Percentiles rank a stretch among this genome's conserved stretches.
Evolutionary conservation across 208 protist genomes (phyloP).

Genomic region (Leishmania turanica): DNA sequence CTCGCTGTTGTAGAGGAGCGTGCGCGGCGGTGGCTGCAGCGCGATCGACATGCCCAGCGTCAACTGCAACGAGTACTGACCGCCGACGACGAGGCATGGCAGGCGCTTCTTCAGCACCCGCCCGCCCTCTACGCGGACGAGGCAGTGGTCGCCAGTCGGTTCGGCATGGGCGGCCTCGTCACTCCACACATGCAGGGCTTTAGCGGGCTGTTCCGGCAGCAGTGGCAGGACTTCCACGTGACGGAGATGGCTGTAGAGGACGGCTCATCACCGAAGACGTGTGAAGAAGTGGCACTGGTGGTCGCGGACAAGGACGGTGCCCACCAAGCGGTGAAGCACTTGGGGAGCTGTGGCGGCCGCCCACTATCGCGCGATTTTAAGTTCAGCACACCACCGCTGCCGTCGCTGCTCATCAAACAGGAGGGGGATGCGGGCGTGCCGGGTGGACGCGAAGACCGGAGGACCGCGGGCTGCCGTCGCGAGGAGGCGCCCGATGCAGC

Average conservation of each 20-base stretch:
- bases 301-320: neutral
- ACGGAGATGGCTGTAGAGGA: constrained; percentile 53
- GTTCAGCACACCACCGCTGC: constrained; percentile 61
- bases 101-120: constrained; percentile 39
- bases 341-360: constrained; percentile 30
- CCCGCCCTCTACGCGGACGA: constrained; percentile 56
- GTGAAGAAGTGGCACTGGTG: neutral
- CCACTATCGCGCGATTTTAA: constrained; percentile 44
- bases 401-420: constrained; percentile 16
- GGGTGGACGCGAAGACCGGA: neutral
- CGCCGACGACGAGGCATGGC: constrained; percentile 12
- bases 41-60: constrained; percentile 4
- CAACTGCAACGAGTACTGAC: constrained; percentile 11
- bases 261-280: neutral
- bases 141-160: constrained; percentile 51
- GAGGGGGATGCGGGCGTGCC: neutral
- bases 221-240: constrained; percentile 78
- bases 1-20: constrained; percentile 35
- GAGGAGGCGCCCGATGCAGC: neutral
- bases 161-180: constrained; percentile 76
- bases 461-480: neutral
- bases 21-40: constrained; percentile 14
- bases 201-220: constrained; percentile 69
- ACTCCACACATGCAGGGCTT: constrained; percentile 46
- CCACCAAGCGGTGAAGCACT: constrained; percentile 49